Conservation (phyloP, 495 filamentous ascomycete genomes). For the Cladorrhinum samala region DNA sequence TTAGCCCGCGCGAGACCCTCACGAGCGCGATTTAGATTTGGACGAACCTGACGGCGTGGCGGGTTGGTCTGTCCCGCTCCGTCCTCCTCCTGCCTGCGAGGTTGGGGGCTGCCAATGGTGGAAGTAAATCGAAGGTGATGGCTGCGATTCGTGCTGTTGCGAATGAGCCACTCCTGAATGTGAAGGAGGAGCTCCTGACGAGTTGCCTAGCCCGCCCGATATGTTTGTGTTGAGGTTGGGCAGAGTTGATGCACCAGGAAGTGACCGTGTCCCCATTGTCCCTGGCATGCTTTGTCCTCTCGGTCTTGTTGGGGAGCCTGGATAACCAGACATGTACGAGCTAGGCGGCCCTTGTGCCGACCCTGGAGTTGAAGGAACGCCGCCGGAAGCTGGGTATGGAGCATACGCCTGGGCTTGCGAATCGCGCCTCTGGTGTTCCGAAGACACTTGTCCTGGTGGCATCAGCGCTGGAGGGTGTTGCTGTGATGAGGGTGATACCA, state of each 20-base stretch:
- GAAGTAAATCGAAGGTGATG: slow-evolving; percentile 70
- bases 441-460: slow-evolving; percentile 41
- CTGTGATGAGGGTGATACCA: slow-evolving; percentile 46
- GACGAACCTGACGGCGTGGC: slow-evolving; percentile 63
- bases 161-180: slow-evolving; percentile 28
- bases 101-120: slow-evolving; percentile 86
- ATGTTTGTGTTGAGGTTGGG: slow-evolving; percentile 32
- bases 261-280: slow-evolving; percentile 14
- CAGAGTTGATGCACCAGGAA: slow-evolving; percentile 19
- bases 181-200: slow-evolving; percentile 16
- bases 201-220: slow-evolving; percentile 17
- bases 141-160: slow-evolving; percentile 43
- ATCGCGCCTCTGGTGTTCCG: slow-evolving; percentile 39
- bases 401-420: slow-evolving; percentile 37
- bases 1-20: slow-evolving; percentile 42
- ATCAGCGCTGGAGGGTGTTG: slow-evolving; percentile 48
- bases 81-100: slow-evolving; percentile 47
- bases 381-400: slow-evolving; percentile 36
- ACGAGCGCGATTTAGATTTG: slow-evolving; percentile 47
- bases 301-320: slow-evolving; percentile 37
- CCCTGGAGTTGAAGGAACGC: slow-evolving; percentile 41
- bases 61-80: slow-evolving; percentile 50
- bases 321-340: slow-evolving; percentile 27
- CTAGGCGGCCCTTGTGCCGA: slow-evolving; percentile 35
- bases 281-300: slow-evolving; percentile 38